Percentiles rank a stretch among this genome's conserved stretches.
These are phyloP conservation scores for Leucocoprinus birnbaumii DNA, from an alignment of 768 basidiomycete genomes.

Conservation along the genomic window DNA sequence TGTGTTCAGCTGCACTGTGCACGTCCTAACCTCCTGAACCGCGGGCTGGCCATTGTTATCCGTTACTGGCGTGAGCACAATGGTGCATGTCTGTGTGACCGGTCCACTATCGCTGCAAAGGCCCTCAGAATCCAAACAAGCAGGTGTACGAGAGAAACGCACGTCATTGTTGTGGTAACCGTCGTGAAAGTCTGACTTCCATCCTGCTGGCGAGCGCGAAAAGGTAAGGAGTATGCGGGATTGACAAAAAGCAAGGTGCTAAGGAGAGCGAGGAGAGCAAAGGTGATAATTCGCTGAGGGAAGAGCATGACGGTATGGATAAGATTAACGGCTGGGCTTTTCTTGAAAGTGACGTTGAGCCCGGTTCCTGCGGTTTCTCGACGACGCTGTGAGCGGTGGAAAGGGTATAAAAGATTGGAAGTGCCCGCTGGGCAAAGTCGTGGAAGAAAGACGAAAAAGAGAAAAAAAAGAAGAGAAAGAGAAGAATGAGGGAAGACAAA, in stretches of 20 bases:
- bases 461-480: slow-evolving; percentile 22
- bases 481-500: slow-evolving; percentile 15
- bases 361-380: slow-evolving; percentile 53
- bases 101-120: slow-evolving; percentile 42
- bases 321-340: slow-evolving; percentile 18
- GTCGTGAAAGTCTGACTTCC: slow-evolving; percentile 27
- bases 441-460: slow-evolving; percentile 21
- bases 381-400: slow-evolving; percentile 18
- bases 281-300: slow-evolving; percentile 23
- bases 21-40: slow-evolving; percentile 51
- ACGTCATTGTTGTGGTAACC: slow-evolving; percentile 47
- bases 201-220: slow-evolving; percentile 29
- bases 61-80: slow-evolving; percentile 53
- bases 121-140: slow-evolving; percentile 12
- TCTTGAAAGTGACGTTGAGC: slow-evolving; percentile 26
- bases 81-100: slow-evolving; percentile 55
- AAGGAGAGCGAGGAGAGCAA: slow-evolving; percentile 36
- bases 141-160: slow-evolving; percentile 20
- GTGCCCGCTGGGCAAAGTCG: slow-evolving; percentile 38
- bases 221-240: slow-evolving; percentile 33
- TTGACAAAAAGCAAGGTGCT: slow-evolving; percentile 32
- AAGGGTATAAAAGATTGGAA: slow-evolving; percentile 40
- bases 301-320: slow-evolving; percentile 37
- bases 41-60: slow-evolving; percentile 45
- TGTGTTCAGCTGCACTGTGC: slow-evolving; percentile 36